These are phyloP conservation scores for Phytopythium sindhum DNA, from an alignment of 352 stramenopile genomes.

Conservation along the genomic window DNA sequence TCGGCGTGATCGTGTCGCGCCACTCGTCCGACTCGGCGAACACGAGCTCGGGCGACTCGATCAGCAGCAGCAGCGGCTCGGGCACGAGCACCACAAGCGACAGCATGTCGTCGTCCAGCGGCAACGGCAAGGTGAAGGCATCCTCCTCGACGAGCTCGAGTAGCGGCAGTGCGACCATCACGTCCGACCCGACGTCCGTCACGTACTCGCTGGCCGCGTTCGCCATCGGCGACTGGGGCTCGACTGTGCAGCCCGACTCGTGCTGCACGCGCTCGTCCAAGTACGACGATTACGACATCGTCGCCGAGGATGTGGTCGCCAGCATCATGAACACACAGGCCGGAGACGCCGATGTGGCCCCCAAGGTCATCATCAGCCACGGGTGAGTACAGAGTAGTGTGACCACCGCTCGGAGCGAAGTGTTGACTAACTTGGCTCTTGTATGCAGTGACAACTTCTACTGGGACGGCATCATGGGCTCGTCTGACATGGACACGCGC, in stretches of 20 bases:
- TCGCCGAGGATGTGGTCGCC: slow-evolving; percentile 64
- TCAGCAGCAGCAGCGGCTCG: slow-evolving; percentile 14
- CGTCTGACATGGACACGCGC: slow-evolving; percentile 34
- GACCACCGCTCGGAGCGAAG: background rate
- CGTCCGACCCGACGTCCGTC: slow-evolving; percentile 49
- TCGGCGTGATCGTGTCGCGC: slow-evolving; percentile 33
- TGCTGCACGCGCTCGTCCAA: slow-evolving; percentile 65
- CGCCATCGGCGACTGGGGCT: slow-evolving; percentile 75
- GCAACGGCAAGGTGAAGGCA: slow-evolving; percentile 23
- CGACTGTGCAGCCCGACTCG: slow-evolving; percentile 55
- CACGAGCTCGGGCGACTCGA: slow-evolving; percentile 20
- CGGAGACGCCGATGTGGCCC: slow-evolving; percentile 25
- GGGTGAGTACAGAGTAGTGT: slow-evolving; percentile 9
- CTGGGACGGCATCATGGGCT: slow-evolving; percentile 52
- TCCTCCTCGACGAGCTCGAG: slow-evolving; percentile 23
- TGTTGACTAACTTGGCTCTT: background rate
- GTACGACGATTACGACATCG: slow-evolving; percentile 59
- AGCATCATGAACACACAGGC: slow-evolving; percentile 59
- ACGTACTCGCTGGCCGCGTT: slow-evolving; percentile 57
- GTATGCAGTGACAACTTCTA: slow-evolving; percentile 56
- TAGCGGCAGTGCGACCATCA: slow-evolving; percentile 24
- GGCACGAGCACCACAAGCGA: slow-evolving; percentile 14
- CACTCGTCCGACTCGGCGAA: slow-evolving; percentile 28
- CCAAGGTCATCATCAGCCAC: slow-evolving; percentile 61
- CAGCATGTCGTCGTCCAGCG: slow-evolving; percentile 12